Conservation (phyloP, 2,329 filamentous ascomycete species). For the Beauveria asiatica region DNA sequence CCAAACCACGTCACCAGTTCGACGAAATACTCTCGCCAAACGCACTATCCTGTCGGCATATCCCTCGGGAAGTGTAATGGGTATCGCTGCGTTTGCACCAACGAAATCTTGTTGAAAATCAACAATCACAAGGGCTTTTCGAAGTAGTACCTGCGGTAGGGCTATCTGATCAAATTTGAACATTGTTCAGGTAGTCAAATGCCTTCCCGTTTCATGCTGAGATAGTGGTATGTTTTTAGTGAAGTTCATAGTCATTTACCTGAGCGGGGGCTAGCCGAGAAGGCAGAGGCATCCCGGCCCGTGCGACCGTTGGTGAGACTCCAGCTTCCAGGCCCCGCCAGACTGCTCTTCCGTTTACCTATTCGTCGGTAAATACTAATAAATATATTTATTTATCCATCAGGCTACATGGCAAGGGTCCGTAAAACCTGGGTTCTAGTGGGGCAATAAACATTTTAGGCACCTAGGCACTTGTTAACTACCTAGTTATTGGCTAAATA, state of each 20-base stretch:
- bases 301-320: conserved; percentile 2
- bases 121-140: conserved; percentile 68
- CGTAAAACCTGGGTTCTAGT: too few relatives aligned
- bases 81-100: conserved; percentile 56
- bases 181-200: conserved; percentile 24
- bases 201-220: neutral
- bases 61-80: conserved; percentile 52
- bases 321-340: neutral
- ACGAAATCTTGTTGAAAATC: conserved; percentile 92
- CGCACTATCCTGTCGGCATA: conserved; percentile 59
- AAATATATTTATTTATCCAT: too few relatives aligned
- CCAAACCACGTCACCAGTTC: conserved; percentile 70
- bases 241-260: neutral
- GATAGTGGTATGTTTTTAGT: neutral
- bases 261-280: neutral
- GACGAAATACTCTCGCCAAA: conserved; percentile 65
- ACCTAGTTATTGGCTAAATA: too few relatives aligned
- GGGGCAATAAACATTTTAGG: too few relatives aligned
- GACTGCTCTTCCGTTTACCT: neutral
- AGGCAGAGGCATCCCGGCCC: neutral
- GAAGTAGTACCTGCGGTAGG: conserved; percentile 48
- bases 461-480: too few relatives aligned
- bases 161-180: conserved; percentile 49
- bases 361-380: too few relatives aligned
- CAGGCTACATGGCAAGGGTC: too few relatives aligned